Evolutionary conservation across 2,329 filamentous ascomycete genomes (phyloP), one percentile per base, ranked within the genome.

Genomic region (Exophiala alcalophila): DNA sequence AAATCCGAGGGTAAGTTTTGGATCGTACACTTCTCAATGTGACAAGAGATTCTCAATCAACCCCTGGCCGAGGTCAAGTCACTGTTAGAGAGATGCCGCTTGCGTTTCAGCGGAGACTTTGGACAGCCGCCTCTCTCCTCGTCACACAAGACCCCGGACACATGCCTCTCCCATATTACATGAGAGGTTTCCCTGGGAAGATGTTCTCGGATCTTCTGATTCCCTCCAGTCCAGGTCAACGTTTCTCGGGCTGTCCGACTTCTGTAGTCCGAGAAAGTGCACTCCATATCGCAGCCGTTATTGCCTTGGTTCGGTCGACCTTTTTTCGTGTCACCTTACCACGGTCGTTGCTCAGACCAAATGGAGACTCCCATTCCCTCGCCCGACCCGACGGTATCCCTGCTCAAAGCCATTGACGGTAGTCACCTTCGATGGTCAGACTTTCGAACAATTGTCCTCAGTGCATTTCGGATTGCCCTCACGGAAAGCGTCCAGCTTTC

Each of bases 351-450:
- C 7, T 25, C 27, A 11, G 9, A 30, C 27, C 27, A 14, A 30
- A 47, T 44, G 43, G 29, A 35, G 20, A 44, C 29, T 19, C 27
- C 40, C 18, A 44, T 40, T 21, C 36, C 46, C 4, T 21, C 27
- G 7, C 24, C 31, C 5, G 46, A 49, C 12, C 33, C 43, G 20
- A 34, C 44, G 25, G 44, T 51, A 5, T 47, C 48, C 19, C 30
- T 51, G 5, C 21, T 51, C 35, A 47, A 40, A 49, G 50, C 42
- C 18, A 47, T 51, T 35, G 47, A 53, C 26, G 49, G 49, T 16
- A 52, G 49, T 49, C 49, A 54, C 44, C 49, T 54, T 39, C 31
- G 35, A 38, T 54, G 52, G 52, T 47, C 47, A 12, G 49, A 50
- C 21, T 54, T 52, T 36, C 46, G 52, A 32, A 36, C 38, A 20